These are phyloP conservation scores for Epichloe typhina DNA, from an alignment of 2,329 filamentous ascomycete genomes.

Conservation along the genomic window DNA sequence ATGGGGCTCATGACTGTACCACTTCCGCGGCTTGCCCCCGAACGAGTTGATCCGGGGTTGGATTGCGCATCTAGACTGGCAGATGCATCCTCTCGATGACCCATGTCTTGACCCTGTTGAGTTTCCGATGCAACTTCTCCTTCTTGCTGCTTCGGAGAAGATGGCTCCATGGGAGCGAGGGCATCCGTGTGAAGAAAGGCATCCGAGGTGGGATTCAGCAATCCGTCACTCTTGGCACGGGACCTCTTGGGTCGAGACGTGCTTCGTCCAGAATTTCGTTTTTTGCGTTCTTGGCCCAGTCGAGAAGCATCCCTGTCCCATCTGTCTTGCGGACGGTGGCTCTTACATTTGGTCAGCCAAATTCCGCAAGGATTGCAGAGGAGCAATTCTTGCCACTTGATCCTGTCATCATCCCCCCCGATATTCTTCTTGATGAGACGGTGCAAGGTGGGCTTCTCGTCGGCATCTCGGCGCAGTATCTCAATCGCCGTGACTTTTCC, in stretches of 20 bases:
- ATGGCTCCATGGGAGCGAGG: conserved; percentile 30
- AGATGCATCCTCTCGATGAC: neutral
- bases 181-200: conserved; percentile 41
- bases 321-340: conserved; percentile 67
- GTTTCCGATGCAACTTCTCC: conserved; percentile 9
- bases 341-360: conserved; percentile 82
- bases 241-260: conserved; percentile 33
- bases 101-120: neutral
- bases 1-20: conserved; percentile 47
- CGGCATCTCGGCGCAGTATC: conserved; percentile 46
- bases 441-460: conserved; percentile 51
- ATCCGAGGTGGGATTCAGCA: conserved; percentile 37
- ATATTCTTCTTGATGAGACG: conserved; percentile 68
- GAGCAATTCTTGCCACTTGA: conserved; percentile 54
- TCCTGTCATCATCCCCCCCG: conserved; percentile 46
- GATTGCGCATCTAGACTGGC: conserved; percentile 11
- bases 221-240: conserved; percentile 33
- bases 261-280: conserved; percentile 29
- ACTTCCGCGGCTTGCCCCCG: conserved; percentile 38
- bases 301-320: conserved; percentile 58
- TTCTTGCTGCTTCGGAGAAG: conserved; percentile 17
- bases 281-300: conserved; percentile 35
- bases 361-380: conserved; percentile 95
- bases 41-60: conserved; percentile 34
- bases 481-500: conserved; percentile 65